phyloP scores from a whole-genome alignment of 2,329 filamentous ascomycete genomes.

The Diaporthe citrichinensis region DNA sequence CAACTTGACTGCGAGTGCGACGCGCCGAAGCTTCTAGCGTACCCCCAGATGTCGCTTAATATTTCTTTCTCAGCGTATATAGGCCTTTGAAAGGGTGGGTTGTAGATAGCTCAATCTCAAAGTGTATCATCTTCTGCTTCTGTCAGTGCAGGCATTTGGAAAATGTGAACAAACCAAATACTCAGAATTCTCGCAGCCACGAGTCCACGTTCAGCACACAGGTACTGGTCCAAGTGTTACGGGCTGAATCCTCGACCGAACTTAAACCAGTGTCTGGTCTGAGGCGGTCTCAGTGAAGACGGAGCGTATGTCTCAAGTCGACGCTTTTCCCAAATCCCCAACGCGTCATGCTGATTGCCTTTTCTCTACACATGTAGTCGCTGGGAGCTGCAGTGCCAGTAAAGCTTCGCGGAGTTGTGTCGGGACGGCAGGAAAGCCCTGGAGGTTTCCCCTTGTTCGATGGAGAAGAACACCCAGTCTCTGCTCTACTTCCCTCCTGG shows the following conservation, averaged over 20 bases:
- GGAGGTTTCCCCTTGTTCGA: too few relatives aligned
- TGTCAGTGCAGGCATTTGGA: background rate
- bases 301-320: too few relatives aligned
- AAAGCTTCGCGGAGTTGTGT: background rate
- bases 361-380: background rate
- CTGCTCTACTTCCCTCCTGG: too few relatives aligned
- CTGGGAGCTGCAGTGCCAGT: background rate
- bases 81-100: background rate
- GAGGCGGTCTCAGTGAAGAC: too few relatives aligned
- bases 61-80: background rate
- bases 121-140: background rate
- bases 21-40: background rate
- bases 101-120: background rate
- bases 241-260: too few relatives aligned
- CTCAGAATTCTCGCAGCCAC: background rate
- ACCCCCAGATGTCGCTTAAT: accelerated
- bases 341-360: too few relatives aligned
- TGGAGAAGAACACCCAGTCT: too few relatives aligned
- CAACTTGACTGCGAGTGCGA: conserved; percentile 5
- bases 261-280: too few relatives aligned
- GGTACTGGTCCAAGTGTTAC: too few relatives aligned
- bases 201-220: too few relatives aligned
- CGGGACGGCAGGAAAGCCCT: too few relatives aligned
- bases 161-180: background rate
- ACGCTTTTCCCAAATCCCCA: too few relatives aligned